Percentiles rank a stretch among this genome's conserved stretches.
Conservation (phyloP, 1,139 yeast species). For the Yamadazyma blattariae region DNA sequence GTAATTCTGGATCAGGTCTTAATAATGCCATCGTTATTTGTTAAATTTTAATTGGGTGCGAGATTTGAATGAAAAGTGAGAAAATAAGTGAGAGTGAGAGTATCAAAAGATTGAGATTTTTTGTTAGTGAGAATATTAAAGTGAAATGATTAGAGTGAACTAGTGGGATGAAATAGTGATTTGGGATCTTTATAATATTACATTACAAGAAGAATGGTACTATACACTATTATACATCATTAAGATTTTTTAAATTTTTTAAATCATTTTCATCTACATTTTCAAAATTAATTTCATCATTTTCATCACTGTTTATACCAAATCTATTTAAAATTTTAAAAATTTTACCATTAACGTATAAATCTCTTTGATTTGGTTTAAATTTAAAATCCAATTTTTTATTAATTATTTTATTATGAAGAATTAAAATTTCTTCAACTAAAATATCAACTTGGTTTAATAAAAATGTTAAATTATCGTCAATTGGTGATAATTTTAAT, state of each 20-base stretch:
- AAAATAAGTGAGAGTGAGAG: no score
- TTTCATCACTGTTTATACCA: slow-evolving; percentile 17
- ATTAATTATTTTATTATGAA: slow-evolving; percentile 31
- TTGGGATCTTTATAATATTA: no score
- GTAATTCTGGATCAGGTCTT: slow-evolving; percentile 43
- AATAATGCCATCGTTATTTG: slow-evolving; percentile 38
- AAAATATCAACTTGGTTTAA: slow-evolving; percentile 41
- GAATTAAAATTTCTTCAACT: slow-evolving; percentile 32
- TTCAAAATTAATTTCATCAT: slow-evolving; percentile 3
- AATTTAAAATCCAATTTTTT: slow-evolving; percentile 17
- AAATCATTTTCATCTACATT: slow-evolving; percentile 5
- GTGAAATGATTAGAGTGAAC: no score
- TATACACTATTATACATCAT: no score
- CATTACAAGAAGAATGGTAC: no score
- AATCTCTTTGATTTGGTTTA: slow-evolving; percentile 25
- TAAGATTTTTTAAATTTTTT: slow-evolving; percentile 6
- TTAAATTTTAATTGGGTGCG: slow-evolving; percentile 6
- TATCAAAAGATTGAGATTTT: no score
- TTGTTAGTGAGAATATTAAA: no score
- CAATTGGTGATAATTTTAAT: slow-evolving; percentile 47
- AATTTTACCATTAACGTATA: slow-evolving; percentile 27
- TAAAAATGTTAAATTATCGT: slow-evolving; percentile 50
- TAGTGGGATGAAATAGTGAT: no score
- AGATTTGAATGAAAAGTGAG: not conserved
- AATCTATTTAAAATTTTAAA: slow-evolving; percentile 21